These are phyloP conservation scores for Esteya vermicola DNA, from an alignment of 2,329 filamentous ascomycete species.

Conservation along the genomic window DNA sequence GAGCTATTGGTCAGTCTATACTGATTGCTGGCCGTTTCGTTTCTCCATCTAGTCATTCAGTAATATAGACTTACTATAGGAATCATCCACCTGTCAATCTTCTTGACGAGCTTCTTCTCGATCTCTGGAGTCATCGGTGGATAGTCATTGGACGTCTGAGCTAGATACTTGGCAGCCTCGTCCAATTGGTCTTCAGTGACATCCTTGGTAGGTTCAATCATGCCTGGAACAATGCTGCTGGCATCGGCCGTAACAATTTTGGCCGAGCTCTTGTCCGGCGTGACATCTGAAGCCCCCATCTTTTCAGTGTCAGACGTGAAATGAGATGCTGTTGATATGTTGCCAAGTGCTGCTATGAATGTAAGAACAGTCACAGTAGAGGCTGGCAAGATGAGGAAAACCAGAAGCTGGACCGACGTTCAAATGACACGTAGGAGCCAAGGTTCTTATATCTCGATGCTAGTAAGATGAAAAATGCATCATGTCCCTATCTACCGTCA, in stretches of 20 bases:
- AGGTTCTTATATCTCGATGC: too few relatives aligned
- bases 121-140: conserved; percentile 15
- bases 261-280: background rate
- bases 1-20: conserved; percentile 10
- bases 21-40: background rate
- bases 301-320: conserved; percentile 1
- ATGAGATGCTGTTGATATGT: too few relatives aligned
- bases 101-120: conserved; percentile 15
- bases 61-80: conserved; percentile 1
- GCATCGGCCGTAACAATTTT: background rate
- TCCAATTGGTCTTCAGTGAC: background rate
- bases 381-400: too few relatives aligned
- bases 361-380: too few relatives aligned
- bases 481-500: too few relatives aligned
- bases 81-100: conserved; percentile 7
- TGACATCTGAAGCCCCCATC: background rate
- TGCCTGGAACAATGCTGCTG: background rate
- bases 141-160: background rate
- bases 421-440: too few relatives aligned
- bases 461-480: too few relatives aligned
- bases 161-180: conserved; percentile 1
- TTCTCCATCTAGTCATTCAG: background rate
- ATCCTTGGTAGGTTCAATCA: background rate
- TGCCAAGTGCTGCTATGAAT: too few relatives aligned
- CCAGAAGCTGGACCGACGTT: too few relatives aligned